Evolutionary conservation across 768 basidiomycete species (phyloP).

Genomic region (Pleurotus citrinopileatus): DNA sequence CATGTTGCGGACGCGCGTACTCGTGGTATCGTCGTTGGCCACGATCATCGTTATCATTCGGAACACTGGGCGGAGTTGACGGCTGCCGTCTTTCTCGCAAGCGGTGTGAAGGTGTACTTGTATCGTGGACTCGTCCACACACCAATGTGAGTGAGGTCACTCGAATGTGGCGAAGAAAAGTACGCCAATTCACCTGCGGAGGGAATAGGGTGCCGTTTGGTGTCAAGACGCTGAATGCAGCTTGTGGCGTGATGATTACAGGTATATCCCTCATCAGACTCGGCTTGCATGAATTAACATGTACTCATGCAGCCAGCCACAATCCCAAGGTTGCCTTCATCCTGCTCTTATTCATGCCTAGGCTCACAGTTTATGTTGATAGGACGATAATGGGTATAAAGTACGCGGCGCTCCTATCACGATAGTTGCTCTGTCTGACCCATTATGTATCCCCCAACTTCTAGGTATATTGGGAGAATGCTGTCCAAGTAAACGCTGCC

Average conservation of each 20-base stretch:
- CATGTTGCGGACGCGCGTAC: conserved; percentile 48
- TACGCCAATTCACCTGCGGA: neutral
- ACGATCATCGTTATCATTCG: conserved; percentile 85
- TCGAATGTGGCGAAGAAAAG: neutral
- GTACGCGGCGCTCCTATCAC: conserved; percentile 28
- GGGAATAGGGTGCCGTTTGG: conserved; percentile 72
- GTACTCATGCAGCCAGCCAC: conserved; percentile 58
- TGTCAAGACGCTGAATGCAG: conserved; percentile 61
- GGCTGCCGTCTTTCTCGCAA: conserved; percentile 63
- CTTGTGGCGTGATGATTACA: conserved; percentile 90
- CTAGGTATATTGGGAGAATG: conserved; percentile 90
- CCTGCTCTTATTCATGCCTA: neutral
- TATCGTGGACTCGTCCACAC: conserved; percentile 75
- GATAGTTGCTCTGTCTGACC: neutral
- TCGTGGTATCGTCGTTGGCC: conserved; percentile 78
- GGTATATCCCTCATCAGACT: conserved; percentile 43
- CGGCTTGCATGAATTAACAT: conserved; percentile 1
- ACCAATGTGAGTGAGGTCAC: conserved; percentile 61
- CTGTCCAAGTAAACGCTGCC: conserved; percentile 57
- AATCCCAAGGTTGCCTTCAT: conserved; percentile 68
- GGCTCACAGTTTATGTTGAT: neutral
- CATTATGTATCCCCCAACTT: neutral
- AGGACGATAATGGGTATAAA: conserved; percentile 91
- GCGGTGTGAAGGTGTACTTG: conserved; percentile 68
- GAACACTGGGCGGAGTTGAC: conserved; percentile 75